Percentiles rank a stretch among this genome's conserved stretches.
Evolutionary conservation across 2,329 filamentous ascomycete species (phyloP).

Genomic region (Xylaria hypoxylon): DNA sequence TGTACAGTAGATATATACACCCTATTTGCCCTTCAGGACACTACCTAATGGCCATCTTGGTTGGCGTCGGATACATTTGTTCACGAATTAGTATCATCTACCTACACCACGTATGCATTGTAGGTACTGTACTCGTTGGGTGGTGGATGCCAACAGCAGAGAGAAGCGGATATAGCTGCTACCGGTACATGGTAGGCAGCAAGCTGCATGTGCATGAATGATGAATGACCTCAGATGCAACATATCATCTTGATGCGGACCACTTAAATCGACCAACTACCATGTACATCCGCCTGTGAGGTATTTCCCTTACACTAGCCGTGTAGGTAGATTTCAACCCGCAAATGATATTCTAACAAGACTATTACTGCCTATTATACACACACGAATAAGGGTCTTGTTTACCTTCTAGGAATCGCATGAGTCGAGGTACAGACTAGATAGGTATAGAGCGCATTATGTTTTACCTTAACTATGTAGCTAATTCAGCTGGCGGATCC

Average conservation of each 20-base stretch:
- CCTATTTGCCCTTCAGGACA: background rate
- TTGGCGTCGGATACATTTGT: no score
- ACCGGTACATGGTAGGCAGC: slow-evolving; percentile 1
- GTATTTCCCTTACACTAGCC: background rate
- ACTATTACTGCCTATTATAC: background rate
- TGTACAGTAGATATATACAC: background rate
- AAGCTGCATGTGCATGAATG: slow-evolving; percentile 13
- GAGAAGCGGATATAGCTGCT: slow-evolving; percentile 15
- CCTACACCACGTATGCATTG: background rate
- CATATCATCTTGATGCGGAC: slow-evolving; percentile 5
- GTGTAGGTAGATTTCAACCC: background rate
- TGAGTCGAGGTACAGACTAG: no score
- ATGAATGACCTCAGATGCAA: slow-evolving; percentile 20
- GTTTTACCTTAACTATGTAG: slow-evolving; percentile 5
- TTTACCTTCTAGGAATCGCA: background rate
- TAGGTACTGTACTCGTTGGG: background rate
- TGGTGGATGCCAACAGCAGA: slow-evolving; percentile 9
- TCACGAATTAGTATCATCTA: background rate
- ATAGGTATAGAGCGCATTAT: no score
- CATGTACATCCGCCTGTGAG: slow-evolving; percentile 3
- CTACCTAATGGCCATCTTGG: background rate
- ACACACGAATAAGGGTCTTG: background rate
- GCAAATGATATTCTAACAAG: no score
- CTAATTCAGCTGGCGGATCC: slow-evolving; percentile 17
- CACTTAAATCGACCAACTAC: slow-evolving; percentile 1